Conservation (phyloP, 2,329 filamentous ascomycete genomes). For the Fusarium veterinarium region DNA sequence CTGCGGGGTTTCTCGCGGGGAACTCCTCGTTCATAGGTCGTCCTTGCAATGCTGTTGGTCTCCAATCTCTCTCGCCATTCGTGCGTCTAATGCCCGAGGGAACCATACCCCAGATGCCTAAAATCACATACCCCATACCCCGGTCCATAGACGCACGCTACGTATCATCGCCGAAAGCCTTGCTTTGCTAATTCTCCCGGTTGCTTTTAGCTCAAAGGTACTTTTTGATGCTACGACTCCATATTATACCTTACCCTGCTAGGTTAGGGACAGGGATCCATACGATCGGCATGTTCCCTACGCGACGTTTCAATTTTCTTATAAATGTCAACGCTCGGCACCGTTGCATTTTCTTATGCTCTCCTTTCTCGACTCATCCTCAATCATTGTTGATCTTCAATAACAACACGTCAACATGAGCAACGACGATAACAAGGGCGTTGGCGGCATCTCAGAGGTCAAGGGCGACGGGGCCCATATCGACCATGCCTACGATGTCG, state of each 20-base stretch:
- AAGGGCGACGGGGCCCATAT: slow-evolving; percentile 18
- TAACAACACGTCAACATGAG: slow-evolving; percentile 32
- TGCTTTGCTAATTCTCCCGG: slow-evolving; percentile 14
- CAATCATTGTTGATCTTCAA: slow-evolving; percentile 19
- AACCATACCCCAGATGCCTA: slow-evolving; percentile 39
- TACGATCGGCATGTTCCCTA: not conserved
- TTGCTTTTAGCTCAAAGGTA: not conserved
- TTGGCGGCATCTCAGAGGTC: slow-evolving; percentile 14
- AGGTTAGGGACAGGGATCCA: not conserved
- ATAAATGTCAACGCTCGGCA: slow-evolving; percentile 15
- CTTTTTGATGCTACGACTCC: not conserved
- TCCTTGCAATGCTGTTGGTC: not conserved
- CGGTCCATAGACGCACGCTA: slow-evolving; percentile 3
- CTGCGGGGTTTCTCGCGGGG: slow-evolving; percentile 20
- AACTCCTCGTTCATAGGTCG: not conserved
- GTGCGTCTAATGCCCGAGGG: slow-evolving; percentile 27
- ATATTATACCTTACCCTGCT: not conserved
- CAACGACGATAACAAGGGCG: slow-evolving; percentile 18
- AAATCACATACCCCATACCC: slow-evolving; percentile 17
- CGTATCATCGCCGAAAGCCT: slow-evolving; percentile 2
- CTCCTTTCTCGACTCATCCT: not conserved
- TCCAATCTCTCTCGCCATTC: slow-evolving; percentile 21
- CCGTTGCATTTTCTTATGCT: slow-evolving; percentile 3
- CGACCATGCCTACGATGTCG: slow-evolving; percentile 37
- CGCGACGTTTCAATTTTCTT: not conserved